Conservation (phyloP, 2,329 filamentous ascomycete species). For the Colletotrichum sublineola region DNA sequence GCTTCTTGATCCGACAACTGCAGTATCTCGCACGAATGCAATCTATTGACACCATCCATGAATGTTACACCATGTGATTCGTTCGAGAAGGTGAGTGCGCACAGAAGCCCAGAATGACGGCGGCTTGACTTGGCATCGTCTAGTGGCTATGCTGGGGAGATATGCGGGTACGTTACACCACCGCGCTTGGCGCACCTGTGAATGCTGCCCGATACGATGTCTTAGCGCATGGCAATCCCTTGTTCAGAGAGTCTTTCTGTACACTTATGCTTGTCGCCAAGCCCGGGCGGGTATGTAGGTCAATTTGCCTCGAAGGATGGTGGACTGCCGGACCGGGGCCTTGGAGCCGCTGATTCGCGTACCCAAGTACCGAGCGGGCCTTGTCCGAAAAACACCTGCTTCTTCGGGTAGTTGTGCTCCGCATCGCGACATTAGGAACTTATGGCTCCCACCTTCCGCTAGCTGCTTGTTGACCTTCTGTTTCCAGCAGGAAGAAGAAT, state of each 20-base stretch:
- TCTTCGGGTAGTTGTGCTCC: conserved; percentile 34
- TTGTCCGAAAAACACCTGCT: conserved; percentile 34
- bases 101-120: conserved; percentile 27
- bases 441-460: conserved; percentile 6
- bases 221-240: conserved; percentile 8
- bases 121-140: conserved; percentile 27
- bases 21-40: conserved; percentile 33
- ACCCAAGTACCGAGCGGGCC: conserved; percentile 31
- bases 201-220: conserved; percentile 27
- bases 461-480: conserved; percentile 23
- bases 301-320: conserved; percentile 31
- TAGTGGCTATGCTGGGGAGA: conserved; percentile 4
- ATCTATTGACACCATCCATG: conserved; percentile 36
- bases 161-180: conserved; percentile 35
- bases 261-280: conserved; percentile 32
- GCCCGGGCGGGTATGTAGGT: conserved; percentile 36
- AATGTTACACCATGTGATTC: conserved; percentile 7
- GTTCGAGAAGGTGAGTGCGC: conserved; percentile 32
- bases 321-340: conserved; percentile 38
- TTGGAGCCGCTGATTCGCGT: conserved; percentile 23
- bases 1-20: conserved; percentile 9
- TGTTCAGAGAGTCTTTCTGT: conserved; percentile 11
- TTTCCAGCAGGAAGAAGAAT: conserved; percentile 24
- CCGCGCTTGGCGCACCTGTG: conserved; percentile 27
- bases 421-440: conserved; percentile 32